Conservation (phyloP, 768 basidiomycete species). For the Auricularia sp. region DNA sequence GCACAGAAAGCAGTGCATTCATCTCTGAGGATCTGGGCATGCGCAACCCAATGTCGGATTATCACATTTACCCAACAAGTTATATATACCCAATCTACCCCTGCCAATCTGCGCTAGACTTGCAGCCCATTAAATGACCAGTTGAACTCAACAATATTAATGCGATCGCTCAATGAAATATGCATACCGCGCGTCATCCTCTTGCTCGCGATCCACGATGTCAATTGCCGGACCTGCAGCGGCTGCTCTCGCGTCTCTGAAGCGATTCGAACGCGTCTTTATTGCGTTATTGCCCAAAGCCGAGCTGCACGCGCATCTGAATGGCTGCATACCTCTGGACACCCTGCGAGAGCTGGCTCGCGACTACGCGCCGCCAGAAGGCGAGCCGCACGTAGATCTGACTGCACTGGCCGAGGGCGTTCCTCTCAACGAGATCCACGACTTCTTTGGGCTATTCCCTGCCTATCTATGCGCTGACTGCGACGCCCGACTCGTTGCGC, state of each 20-base stretch:
- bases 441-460: conserved; percentile 69
- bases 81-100: neutral
- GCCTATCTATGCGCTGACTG: conserved; percentile 71
- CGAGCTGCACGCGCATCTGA: conserved; percentile 78
- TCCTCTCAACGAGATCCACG: conserved; percentile 42
- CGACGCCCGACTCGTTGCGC: conserved; percentile 43
- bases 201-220: neutral
- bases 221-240: conserved; percentile 24
- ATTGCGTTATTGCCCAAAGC: conserved; percentile 62
- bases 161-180: too few relatives aligned
- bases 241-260: conserved; percentile 44
- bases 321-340: conserved; percentile 67
- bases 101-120: neutral
- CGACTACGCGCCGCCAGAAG: conserved; percentile 1
- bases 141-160: too few relatives aligned
- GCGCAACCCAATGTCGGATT: neutral
- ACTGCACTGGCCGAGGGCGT: conserved; percentile 27
- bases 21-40: neutral
- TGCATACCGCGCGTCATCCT: too few relatives aligned
- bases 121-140: too few relatives aligned
- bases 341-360: conserved; percentile 52
- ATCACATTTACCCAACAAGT: neutral
- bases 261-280: conserved; percentile 42
- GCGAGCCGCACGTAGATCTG: conserved; percentile 10
- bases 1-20: neutral